Base-by-base conservation (phyloP, 1,284 basidiomycete species). In the Boletus smithii region DNA sequence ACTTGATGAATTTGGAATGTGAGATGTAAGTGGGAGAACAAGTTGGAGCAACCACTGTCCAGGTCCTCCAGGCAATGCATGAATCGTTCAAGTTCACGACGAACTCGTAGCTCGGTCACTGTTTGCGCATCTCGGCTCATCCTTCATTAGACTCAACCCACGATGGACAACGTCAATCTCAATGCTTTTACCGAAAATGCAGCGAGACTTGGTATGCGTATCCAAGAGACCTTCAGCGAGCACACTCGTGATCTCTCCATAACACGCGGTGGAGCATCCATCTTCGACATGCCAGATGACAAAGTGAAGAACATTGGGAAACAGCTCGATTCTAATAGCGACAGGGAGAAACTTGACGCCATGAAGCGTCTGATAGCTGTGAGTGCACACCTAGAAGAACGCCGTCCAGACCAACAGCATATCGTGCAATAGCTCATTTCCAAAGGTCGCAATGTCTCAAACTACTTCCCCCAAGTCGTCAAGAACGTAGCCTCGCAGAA, bases 311-410 rank as follows among this genome's bases (percentile, higher is more conserved):
- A 91, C 60, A 88, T 97, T 38, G 79, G 81, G 46, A 84, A 82
- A 58, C 87, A 97, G 59, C 79, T 97, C 33, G 90, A 95, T 59
- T 90, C 87, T 6, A 86, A 78, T 54, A 85, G 83, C 47, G 94
- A 97, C 59, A 74, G 84, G 47, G 93, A 97, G 63, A 91, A 93
- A 61, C 71, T 95, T 44, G 92, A 97, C 59, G 94, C 91, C 7
- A 88, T 97, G 84, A 95, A 95, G 70, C 76, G 91, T 54, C 80
- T 97, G 47, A 83, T 97, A 53, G 94, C 92, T 36, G 92, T 95
- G 61, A 60, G 84, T 75, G 35, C 40, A 34, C 27, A 18, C 16
- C 26, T 33, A 32, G 32, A 46, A 23, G 27, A 35, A 46, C 20
- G n/a, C n/a, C 22, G 23, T 53, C 42, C 18, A 38, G 37, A 46